phyloP scores from a whole-genome alignment of 192 early-diverging fungal species.

The Glomus cerebriforme region DNA sequence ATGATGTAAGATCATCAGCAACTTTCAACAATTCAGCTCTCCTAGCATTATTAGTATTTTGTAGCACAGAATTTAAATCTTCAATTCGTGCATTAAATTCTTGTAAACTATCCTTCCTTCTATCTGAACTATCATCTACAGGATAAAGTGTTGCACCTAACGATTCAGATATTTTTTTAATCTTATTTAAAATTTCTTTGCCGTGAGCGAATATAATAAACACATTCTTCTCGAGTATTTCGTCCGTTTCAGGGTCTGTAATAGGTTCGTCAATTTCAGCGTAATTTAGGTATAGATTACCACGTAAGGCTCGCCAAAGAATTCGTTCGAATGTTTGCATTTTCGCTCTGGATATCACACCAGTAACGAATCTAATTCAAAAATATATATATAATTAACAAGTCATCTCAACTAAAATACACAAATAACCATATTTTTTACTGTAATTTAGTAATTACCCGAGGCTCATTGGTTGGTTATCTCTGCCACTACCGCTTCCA shows the following conservation, averaged over 20 bases:
- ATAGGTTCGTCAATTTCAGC: conserved; percentile 96
- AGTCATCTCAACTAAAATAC: no score
- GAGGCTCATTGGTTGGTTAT: no score
- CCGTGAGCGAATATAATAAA: conserved; percentile 99
- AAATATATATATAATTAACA: not conserved
- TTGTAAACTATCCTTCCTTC: conserved; percentile 78
- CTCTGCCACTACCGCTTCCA: not conserved
- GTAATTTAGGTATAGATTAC: conserved; percentile 95
- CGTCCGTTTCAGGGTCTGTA: conserved; percentile 86
- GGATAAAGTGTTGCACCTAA: conserved; percentile 94
- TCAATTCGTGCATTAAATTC: conserved; percentile 87
- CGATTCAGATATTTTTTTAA: conserved; percentile 91
- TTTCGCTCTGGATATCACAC: conserved; percentile 84
- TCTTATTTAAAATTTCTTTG: conserved; percentile 83
- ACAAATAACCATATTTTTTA: no score
- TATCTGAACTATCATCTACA: conserved; percentile 80
- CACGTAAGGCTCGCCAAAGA: conserved; percentile 95
- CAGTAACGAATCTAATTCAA: conserved; percentile 83
- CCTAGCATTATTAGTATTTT: conserved; percentile 84
- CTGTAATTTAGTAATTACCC: no score
- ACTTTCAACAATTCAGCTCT: conserved; percentile 82
- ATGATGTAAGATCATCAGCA: conserved; percentile 82
- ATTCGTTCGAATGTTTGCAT: conserved; percentile 93
- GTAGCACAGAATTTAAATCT: conserved; percentile 82
- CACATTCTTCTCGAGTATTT: conserved; percentile 91